These are phyloP conservation scores for Leccinum pallidistipes DNA, from an alignment of 1,284 basidiomycete genomes.

Conservation along the genomic window DNA sequence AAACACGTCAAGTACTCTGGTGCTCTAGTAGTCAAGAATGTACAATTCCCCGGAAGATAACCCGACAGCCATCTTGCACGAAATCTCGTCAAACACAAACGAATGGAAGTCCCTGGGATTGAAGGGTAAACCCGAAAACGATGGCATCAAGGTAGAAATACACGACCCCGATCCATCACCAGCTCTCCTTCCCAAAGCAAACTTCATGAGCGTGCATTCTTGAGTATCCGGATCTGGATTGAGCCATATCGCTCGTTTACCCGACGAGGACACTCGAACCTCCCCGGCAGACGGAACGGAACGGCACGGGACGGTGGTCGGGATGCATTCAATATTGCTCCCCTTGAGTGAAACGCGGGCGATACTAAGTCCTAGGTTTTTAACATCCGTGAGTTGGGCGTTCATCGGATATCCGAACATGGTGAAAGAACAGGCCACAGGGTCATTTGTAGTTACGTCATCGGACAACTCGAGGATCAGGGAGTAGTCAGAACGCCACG, in stretches of 20 bases:
- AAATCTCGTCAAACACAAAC: constrained; percentile 31
- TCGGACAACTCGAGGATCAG: constrained; percentile 18
- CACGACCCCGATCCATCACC: constrained; percentile 4
- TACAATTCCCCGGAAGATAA: constrained; percentile 28
- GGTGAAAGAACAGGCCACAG: constrained; percentile 16
- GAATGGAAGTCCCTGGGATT: constrained; percentile 22
- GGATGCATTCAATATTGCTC: constrained; percentile 4
- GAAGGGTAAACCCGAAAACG: constrained; percentile 27
- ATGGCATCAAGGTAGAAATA: constrained; percentile 23
- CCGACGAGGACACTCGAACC: constrained; percentile 24
- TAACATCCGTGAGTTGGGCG: neutral
- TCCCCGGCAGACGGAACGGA: constrained; percentile 14
- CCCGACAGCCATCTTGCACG: constrained; percentile 23
- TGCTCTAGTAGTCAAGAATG: constrained; percentile 13
- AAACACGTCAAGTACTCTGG: neutral
- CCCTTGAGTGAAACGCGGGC: constrained; percentile 18
- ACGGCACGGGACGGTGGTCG: constrained; percentile 9
- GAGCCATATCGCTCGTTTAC: constrained; percentile 28
- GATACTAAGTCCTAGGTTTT: constrained; percentile 8
- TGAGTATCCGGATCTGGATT: constrained; percentile 11
- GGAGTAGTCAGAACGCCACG: constrained; percentile 14
- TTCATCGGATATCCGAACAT: constrained; percentile 13
- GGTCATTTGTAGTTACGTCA: constrained; percentile 6
- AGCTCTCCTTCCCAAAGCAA: constrained; percentile 11
- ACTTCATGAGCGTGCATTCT: constrained; percentile 23